Evolutionary conservation across 2,329 filamentous ascomycete species (phyloP).

Genomic region (Chrysosphaeria jannelii): DNA sequence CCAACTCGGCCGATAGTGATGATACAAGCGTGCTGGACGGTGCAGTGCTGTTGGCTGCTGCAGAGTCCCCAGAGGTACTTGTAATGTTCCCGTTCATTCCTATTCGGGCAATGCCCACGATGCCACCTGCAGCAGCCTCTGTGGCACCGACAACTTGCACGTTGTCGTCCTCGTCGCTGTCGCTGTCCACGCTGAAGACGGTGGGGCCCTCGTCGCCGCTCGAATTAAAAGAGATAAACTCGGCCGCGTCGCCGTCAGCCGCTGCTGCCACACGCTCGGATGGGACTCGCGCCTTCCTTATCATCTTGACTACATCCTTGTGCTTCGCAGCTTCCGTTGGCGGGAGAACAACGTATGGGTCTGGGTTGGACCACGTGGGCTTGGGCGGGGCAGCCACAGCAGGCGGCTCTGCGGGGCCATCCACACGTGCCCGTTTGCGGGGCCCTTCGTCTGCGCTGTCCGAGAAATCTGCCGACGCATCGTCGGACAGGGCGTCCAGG

Average conservation of each 20-base stretch:
- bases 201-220: slow-evolving; percentile 10
- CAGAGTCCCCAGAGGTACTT: slow-evolving; percentile 1
- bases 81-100: slow-evolving; percentile 1
- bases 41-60: neutral
- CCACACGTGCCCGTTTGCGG: slow-evolving; percentile 4
- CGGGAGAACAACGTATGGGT: slow-evolving; percentile 70
- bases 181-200: slow-evolving; percentile 2
- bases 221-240: slow-evolving; percentile 65
- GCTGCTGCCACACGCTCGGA: slow-evolving; percentile 14
- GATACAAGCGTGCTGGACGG: no score
- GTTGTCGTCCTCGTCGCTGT: neutral
- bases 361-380: slow-evolving; percentile 86
- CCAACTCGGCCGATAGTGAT: slow-evolving; percentile 2
- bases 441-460: slow-evolving; percentile 7
- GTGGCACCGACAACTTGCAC: neutral
- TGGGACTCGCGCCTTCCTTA: slow-evolving; percentile 60
- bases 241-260: slow-evolving; percentile 29
- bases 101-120: neutral
- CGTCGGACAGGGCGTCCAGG: slow-evolving; percentile 27
- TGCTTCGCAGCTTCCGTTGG: slow-evolving; percentile 46
- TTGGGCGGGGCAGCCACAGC: neutral
- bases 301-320: slow-evolving; percentile 67
- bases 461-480: slow-evolving; percentile 17
- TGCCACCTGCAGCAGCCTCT: slow-evolving; percentile 1
- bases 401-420: slow-evolving; percentile 1